These are phyloP conservation scores for Curvularia verruculosa DNA, from an alignment of 2,329 filamentous ascomycete genomes.

Conservation along the genomic window DNA sequence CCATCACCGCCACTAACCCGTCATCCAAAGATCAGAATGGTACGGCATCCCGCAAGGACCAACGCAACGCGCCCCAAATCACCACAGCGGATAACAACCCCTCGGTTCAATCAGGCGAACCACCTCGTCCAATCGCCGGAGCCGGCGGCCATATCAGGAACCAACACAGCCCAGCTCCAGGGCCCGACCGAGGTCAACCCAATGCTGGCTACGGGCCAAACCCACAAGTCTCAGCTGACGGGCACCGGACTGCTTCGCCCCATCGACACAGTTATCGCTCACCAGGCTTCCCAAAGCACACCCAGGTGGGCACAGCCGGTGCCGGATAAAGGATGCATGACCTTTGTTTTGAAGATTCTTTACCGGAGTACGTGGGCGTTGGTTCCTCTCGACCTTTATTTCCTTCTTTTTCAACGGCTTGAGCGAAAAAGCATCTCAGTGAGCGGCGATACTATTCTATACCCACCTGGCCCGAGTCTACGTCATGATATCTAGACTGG, in stretches of 20 bases:
- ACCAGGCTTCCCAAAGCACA: conserved; percentile 45
- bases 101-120: conserved; percentile 81
- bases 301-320: conserved; percentile 46
- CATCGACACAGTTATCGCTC: conserved; percentile 49
- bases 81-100: conserved; percentile 88
- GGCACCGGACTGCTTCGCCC: conserved; percentile 45
- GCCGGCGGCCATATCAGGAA: conserved; percentile 27
- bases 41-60: conserved; percentile 61
- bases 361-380: conserved; percentile 36
- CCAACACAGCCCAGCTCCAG: conserved; percentile 39
- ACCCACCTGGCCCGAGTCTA: conserved; percentile 14
- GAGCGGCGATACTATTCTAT: conserved; percentile 22
- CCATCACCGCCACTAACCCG: conserved; percentile 59
- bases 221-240: conserved; percentile 42
- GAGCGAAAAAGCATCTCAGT: conserved; percentile 18
- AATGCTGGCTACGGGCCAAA: conserved; percentile 44
- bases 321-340: conserved; percentile 34
- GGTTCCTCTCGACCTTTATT: conserved; percentile 18
- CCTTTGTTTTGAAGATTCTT: conserved; percentile 14
- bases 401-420: conserved; percentile 21
- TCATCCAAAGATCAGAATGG: conserved; percentile 44
- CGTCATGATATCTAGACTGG: conserved; percentile 20
- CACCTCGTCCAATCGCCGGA: conserved; percentile 72
- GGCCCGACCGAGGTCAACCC: conserved; percentile 40
- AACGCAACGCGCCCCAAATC: conserved; percentile 60